Evolutionary conservation across 2,329 filamentous ascomycete genomes (phyloP).

Genomic region (Colletotrichum phormii): DNA sequence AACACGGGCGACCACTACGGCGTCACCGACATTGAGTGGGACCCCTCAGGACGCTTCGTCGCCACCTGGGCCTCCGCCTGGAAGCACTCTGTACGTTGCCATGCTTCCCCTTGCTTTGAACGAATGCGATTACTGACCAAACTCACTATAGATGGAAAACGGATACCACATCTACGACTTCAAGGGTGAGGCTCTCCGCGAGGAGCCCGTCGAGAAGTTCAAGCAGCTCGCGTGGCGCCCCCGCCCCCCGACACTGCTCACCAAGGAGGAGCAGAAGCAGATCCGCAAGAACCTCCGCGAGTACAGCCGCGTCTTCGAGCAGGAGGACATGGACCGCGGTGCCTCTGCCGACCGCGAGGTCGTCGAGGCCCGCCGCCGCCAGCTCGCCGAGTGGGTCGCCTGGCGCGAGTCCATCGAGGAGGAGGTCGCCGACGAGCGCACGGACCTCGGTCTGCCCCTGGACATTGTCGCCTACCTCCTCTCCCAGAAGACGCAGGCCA

Average conservation of each 20-base stretch:
- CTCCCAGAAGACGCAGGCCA: slow-evolving; percentile 63
- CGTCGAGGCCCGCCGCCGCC: slow-evolving; percentile 84
- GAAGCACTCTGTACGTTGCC: slow-evolving; percentile 87
- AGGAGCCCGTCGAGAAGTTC: slow-evolving; percentile 95
- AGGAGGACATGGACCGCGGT: slow-evolving; percentile 93
- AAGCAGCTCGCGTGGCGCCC: slow-evolving; percentile 98
- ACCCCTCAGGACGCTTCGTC: slow-evolving; percentile 94
- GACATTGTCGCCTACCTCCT: slow-evolving; percentile 73
- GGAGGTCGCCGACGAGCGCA: slow-evolving; percentile 79
- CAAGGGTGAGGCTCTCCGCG: slow-evolving; percentile 87
- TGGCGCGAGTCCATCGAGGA: slow-evolving; percentile 83
- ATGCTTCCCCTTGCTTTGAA: neutral
- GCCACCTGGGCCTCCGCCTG: slow-evolving; percentile 93
- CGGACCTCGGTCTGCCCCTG: slow-evolving; percentile 72
- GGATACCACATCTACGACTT: slow-evolving; percentile 99
- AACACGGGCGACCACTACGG: slow-evolving; percentile 95
- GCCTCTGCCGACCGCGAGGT: slow-evolving; percentile 95
- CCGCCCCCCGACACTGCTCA: slow-evolving; percentile 88
- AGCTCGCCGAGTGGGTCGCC: slow-evolving; percentile 88
- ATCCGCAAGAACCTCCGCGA: slow-evolving; percentile 98
- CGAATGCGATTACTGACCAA: slow-evolving; percentile 37
- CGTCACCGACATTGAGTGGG: slow-evolving; percentile 98
- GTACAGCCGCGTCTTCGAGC: slow-evolving; percentile 94
- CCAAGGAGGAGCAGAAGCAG: slow-evolving; percentile 96
- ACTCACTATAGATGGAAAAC: slow-evolving; percentile 87